phyloP scores from a whole-genome alignment of 495 filamentous ascomycete genomes.

The Hapsidospora chrysogenum region DNA sequence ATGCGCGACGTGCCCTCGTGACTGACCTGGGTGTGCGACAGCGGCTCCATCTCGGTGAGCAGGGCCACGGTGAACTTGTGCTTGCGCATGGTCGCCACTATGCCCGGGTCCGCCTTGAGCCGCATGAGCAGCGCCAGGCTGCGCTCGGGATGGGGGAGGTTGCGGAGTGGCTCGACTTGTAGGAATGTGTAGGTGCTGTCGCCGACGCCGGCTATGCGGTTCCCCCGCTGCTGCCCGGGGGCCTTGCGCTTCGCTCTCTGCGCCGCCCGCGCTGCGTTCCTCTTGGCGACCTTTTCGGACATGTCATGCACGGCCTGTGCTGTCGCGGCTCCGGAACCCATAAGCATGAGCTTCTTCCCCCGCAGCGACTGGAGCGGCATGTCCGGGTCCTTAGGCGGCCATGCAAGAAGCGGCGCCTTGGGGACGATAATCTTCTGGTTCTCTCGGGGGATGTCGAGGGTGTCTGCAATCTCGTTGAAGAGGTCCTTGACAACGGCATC shows the following conservation, averaged over 20 bases:
- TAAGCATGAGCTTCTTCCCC: conserved; percentile 41
- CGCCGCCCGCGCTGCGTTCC: conserved; percentile 21
- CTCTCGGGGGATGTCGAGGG: conserved; percentile 42
- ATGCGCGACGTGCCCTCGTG: conserved; percentile 54
- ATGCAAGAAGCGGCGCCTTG: conserved; percentile 47
- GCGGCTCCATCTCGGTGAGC: conserved; percentile 89
- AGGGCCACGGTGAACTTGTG: conserved; percentile 78
- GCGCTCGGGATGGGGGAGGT: conserved; percentile 58
- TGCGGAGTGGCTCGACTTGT: conserved; percentile 52
- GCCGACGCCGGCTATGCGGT: conserved; percentile 19
- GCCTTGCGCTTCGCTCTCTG: conserved; percentile 13
- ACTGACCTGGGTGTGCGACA: conserved; percentile 50
- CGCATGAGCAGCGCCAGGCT: conserved; percentile 59
- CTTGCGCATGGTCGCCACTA: conserved; percentile 61
- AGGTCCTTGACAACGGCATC: conserved; percentile 46
- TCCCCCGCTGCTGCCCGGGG: conserved; percentile 7
- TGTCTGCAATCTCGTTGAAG: conserved; percentile 29
- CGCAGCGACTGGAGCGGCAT: conserved; percentile 30
- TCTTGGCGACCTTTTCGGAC: conserved; percentile 19
- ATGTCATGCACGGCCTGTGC: conserved; percentile 28
- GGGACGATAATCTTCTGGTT: conserved; percentile 67
- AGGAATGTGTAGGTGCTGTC: conserved; percentile 65
- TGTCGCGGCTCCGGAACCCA: conserved; percentile 40
- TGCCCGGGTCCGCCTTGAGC: conserved; percentile 69
- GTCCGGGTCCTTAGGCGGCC: conserved; percentile 20